These are phyloP conservation scores for Rhodamnia rubescens DNA, from an alignment of 345 rosid species.

Conservation along the genomic window DNA sequence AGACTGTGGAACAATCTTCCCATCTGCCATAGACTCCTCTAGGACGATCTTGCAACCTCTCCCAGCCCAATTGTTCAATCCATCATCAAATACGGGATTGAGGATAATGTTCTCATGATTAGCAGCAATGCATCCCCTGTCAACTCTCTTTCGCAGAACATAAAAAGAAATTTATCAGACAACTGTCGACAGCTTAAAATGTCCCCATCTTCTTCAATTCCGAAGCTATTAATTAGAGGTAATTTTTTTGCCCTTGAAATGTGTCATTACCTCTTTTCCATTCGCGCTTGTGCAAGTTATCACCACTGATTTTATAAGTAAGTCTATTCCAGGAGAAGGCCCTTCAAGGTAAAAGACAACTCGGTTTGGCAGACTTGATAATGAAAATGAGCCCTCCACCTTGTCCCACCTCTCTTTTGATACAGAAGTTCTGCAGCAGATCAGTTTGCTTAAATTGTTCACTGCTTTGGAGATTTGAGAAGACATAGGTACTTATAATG, in stretches of 20 bases:
- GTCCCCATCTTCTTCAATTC: not conserved
- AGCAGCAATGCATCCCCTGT: slow-evolving; percentile 2
- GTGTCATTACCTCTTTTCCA: slow-evolving; percentile 27
- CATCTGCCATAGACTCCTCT: slow-evolving; percentile 73
- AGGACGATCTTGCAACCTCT: slow-evolving; percentile 78
- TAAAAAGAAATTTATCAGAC: not conserved
- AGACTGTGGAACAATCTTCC: slow-evolving; percentile 54
- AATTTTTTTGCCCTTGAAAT: not conserved
- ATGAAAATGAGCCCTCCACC: slow-evolving; percentile 64
- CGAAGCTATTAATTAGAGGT: not conserved
- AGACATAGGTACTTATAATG: not conserved
- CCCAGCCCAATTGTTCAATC: slow-evolving; percentile 84
- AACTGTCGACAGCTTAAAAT: not conserved
- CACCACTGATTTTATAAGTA: slow-evolving; percentile 58
- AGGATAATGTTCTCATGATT: slow-evolving; percentile 51
- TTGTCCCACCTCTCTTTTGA: slow-evolving; percentile 59
- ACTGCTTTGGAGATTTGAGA: not conserved
- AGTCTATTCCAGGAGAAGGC: slow-evolving; percentile 73
- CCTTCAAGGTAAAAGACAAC: slow-evolving; percentile 90
- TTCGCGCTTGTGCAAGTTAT: slow-evolving; percentile 33
- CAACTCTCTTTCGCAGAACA: slow-evolving; percentile 8
- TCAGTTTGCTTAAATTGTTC: not conserved
- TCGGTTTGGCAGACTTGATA: slow-evolving; percentile 51
- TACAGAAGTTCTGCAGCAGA: slow-evolving; percentile 46
- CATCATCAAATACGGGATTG: slow-evolving; percentile 72